A percentile compares a stretch with the other conserved stretches of the same genome.
Evolutionary conservation across 176 grass and related monocot species (phyloP).

Genomic region (Cenchrus purpureus): DNA sequence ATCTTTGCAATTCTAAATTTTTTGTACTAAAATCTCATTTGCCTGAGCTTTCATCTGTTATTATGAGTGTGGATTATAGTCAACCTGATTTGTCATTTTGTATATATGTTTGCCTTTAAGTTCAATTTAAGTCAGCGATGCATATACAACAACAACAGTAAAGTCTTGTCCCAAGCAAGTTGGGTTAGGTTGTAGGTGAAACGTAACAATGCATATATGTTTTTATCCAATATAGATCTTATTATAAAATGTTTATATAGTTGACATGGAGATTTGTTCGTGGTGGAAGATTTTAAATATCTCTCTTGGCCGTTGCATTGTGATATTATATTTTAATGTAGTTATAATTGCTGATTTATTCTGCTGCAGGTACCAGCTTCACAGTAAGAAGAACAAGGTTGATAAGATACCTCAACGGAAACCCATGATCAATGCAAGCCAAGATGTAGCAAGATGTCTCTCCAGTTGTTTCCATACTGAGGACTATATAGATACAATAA

Average conservation of each 20-base stretch:
- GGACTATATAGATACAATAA: slow-evolving; percentile 69
- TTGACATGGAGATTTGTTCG: background rate
- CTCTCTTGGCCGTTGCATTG: slow-evolving; percentile 6
- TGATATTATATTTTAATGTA: slow-evolving; percentile 28
- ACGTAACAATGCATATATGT: background rate
- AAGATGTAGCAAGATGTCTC: slow-evolving; percentile 46
- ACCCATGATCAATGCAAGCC: slow-evolving; percentile 39
- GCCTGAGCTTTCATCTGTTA: slow-evolving; percentile 6
- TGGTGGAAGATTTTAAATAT: slow-evolving; percentile 14
- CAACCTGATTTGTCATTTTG: slow-evolving; percentile 8
- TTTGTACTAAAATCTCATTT: slow-evolving; percentile 30
- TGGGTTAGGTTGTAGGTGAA: background rate
- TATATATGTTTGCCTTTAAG: slow-evolving; percentile 7
- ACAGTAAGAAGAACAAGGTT: slow-evolving; percentile 80
- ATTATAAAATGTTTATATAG: slow-evolving; percentile 9
- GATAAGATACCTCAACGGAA: slow-evolving; percentile 70
- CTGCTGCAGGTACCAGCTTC: slow-evolving; percentile 67
- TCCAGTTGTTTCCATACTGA: slow-evolving; percentile 56
- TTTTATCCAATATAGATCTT: slow-evolving; percentile 22
- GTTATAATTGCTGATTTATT: slow-evolving; percentile 44
- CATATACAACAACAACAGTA: slow-evolving; percentile 1
- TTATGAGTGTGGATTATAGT: slow-evolving; percentile 13
- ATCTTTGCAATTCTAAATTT: background rate
- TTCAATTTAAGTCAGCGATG: background rate
- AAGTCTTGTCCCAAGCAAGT: background rate